Conservation (phyloP, 2,329 filamentous ascomycete species). For the Colletotrichum camelliae region DNA sequence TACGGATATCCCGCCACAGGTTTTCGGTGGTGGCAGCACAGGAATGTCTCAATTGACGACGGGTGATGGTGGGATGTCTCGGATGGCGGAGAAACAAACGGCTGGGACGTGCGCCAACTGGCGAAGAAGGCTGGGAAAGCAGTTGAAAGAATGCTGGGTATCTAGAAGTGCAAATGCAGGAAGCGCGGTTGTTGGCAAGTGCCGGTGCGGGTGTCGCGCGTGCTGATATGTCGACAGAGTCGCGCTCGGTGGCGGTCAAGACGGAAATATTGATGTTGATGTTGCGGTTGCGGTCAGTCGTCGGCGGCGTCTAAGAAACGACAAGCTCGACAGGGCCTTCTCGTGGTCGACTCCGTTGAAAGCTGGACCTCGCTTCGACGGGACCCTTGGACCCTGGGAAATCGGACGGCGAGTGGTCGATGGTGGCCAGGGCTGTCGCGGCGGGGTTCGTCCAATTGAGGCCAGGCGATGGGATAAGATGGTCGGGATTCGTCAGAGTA, state of each 20-base stretch:
- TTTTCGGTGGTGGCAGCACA: neutral
- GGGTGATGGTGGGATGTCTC: slow-evolving; percentile 6
- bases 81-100: neutral
- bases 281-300: neutral
- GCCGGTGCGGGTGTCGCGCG: neutral
- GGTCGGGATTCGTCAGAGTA: neutral
- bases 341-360: neutral
- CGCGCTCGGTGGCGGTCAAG: neutral
- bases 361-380: neutral
- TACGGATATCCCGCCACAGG: neutral
- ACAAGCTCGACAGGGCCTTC: neutral
- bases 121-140: neutral
- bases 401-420: neutral
- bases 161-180: neutral
- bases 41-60: slow-evolving; percentile 16
- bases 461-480: neutral
- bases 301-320: neutral
- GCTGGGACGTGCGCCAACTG: neutral
- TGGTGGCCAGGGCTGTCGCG: neutral
- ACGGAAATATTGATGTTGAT: neutral
- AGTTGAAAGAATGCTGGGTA: neutral
- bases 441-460: neutral
- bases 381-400: neutral
- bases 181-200: neutral
- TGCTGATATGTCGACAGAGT: neutral